Conservation (phyloP, 805 yeast species). For the Lachancea sp. region DNA sequence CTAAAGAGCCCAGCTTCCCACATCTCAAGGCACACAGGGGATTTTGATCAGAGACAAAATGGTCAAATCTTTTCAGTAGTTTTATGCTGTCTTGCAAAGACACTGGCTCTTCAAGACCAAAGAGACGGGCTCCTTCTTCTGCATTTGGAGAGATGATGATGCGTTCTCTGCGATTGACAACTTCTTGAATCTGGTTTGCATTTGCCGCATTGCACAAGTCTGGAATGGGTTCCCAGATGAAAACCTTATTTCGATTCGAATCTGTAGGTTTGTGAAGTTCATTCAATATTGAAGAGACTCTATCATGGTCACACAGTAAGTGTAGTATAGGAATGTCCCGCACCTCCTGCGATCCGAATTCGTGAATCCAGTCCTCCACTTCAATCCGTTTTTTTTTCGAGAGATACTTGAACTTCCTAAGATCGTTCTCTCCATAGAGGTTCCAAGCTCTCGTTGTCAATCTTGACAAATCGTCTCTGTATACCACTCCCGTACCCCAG, state of each 20-base stretch:
- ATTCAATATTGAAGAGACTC: slow-evolving; percentile 47
- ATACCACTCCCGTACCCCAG: slow-evolving; percentile 60
- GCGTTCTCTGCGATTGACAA: slow-evolving; percentile 15
- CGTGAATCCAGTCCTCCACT: slow-evolving; percentile 39
- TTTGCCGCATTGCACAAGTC: slow-evolving; percentile 56
- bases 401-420: slow-evolving; percentile 52
- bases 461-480: slow-evolving; percentile 46
- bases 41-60: slow-evolving; percentile 35
- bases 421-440: slow-evolving; percentile 57
- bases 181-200: slow-evolving; percentile 25
- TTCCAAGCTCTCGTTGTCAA: slow-evolving; percentile 80
- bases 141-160: slow-evolving; percentile 62
- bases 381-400: slow-evolving; percentile 59
- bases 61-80: slow-evolving; percentile 38
- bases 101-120: slow-evolving; percentile 42
- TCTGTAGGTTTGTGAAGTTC: slow-evolving; percentile 15
- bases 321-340: slow-evolving; percentile 44
- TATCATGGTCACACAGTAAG: slow-evolving; percentile 62
- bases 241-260: slow-evolving; percentile 33
- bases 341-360: slow-evolving; percentile 34
- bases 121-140: slow-evolving; percentile 67
- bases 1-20: slow-evolving; percentile 65
- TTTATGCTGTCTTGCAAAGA: slow-evolving; percentile 36
- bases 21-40: slow-evolving; percentile 56
- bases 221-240: slow-evolving; percentile 86